Evolutionary conservation across 768 basidiomycete species (phyloP), one percentile per base, ranked within the genome.

Genomic region (Leccinellum albellum): DNA sequence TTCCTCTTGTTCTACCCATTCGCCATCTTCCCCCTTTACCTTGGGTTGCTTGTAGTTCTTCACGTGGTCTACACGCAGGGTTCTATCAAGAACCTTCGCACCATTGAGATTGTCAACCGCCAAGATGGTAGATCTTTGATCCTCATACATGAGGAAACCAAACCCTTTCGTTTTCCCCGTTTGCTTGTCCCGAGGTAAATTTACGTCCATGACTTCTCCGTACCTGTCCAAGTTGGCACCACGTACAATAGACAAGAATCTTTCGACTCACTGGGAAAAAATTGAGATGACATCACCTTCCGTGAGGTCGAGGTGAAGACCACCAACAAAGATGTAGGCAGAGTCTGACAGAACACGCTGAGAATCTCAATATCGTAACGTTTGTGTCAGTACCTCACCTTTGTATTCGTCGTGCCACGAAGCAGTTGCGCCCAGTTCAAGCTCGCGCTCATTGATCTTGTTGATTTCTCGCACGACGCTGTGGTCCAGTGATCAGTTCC

Each of bases 51-150:
- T 94, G 71, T 98, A 98, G 64, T 93, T 82, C 71, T 87, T 90
- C 61, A 91, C 90, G 66, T 94, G 91, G 70, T 98, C 94, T 40
- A 98, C 97, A 17, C 94, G 86, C 51, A 99, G 76, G 3, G 86
- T 96, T 64, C 87, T 80, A 15, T 89, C 92, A 31, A 97, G 76
- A 42, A 98, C 88, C 53, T 85, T 84, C 48, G 94, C 91, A 42
- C 97, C 97, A 67, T 97, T 98, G 73, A 99, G 85, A 76, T 99
- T 99, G 76, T 99, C 97, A 60, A 99, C 96, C 9, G 97, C 97
- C 50, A 99, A 80, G 51, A 98, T 73, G 6, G 97, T 99, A 58
- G 93, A 96, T 49, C 93, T 84, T 75, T 99, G 97, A 73, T 99
- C 94, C 74, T 96, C 94, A 73, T 98, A 99, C 97, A 98, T 98